These are phyloP conservation scores for Lolium rigidum DNA, from an alignment of 176 grass and related monocot species.

Conservation along the genomic window DNA sequence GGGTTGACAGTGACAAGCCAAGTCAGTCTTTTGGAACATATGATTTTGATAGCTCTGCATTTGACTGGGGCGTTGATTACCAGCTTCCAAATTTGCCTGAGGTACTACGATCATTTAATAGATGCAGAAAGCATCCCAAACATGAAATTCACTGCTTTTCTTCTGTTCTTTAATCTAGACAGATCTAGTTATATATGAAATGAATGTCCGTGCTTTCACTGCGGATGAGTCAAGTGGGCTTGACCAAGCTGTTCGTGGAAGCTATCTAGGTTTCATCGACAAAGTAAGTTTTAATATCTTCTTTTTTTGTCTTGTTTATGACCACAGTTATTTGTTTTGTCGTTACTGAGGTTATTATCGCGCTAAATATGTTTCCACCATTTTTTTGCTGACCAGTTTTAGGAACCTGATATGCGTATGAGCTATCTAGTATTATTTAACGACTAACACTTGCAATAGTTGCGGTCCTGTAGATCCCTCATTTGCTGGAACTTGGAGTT, in stretches of 20 bases:
- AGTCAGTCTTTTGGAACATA: slow-evolving; percentile 72
- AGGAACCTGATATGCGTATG: slow-evolving; percentile 2
- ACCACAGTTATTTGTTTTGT: not conserved
- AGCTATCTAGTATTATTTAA: slow-evolving; percentile 32
- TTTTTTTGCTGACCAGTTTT: slow-evolving; percentile 32
- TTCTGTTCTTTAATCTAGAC: slow-evolving; percentile 66
- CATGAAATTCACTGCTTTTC: slow-evolving; percentile 38
- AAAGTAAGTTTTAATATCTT: slow-evolving; percentile 62
- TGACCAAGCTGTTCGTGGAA: slow-evolving; percentile 66
- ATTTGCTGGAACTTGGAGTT: slow-evolving; percentile 91
- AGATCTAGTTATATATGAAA: slow-evolving; percentile 99
- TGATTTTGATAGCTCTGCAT: slow-evolving; percentile 80
- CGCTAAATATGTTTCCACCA: not conserved
- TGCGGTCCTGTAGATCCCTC: slow-evolving; percentile 80
- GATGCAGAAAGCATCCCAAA: slow-evolving; percentile 29
- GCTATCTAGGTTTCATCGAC: slow-evolving; percentile 94
- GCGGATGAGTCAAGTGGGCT: slow-evolving; percentile 75
- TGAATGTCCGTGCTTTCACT: slow-evolving; percentile 95
- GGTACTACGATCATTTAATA: slow-evolving; percentile 58
- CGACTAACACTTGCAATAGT: slow-evolving; percentile 46
- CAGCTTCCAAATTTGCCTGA: slow-evolving; percentile 84
- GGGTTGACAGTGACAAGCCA: slow-evolving; percentile 54
- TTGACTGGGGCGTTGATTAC: slow-evolving; percentile 93
- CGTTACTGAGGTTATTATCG: not conserved
- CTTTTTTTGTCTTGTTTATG: slow-evolving; percentile 9